Base-by-base conservation (phyloP, 2,329 filamentous ascomycete genomes). In the Hymenoscyphus repandus region DNA sequence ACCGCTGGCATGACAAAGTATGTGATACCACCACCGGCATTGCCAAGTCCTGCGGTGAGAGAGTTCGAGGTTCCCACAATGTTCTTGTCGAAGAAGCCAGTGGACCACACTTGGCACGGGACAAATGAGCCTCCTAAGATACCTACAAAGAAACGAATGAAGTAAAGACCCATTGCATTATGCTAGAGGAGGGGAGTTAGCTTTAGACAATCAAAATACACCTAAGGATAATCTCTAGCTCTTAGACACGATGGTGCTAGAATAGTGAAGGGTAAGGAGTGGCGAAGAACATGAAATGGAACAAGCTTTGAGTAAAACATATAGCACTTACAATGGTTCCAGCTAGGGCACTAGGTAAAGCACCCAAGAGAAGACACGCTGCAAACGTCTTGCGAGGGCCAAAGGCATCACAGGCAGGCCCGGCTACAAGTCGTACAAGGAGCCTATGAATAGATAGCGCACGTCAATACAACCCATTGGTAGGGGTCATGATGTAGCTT, bases 1-100 rank as follows among this genome's bases (percentile, higher is more conserved):
- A 96, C 83, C 5, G 88, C 88, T 1, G 91, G 90, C 90, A 96
- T 95, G 61, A 92, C 80, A 68, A 95, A 95, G 72, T 95, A 95
- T 1, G 90, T 95, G 58, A 95, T 86, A 50, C 91, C 91, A 56
- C 90, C 91, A 52, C 91, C 90, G 22, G 88, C 80, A 61, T 95
- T 96, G 46, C 90, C 91, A 72, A 88, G 85, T 12, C 91, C 91
- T 38, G 84, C 91, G 1, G 90, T 85, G 15, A 96, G 70, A 2
- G 89, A 86, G 65, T 96, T 96, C 54, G 90, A 88, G 5, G 88
- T 91, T 43, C 91, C 91, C 15, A 96, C 86, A 22, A 96, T 78
- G 62, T 91, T 93, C 73, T 91, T 93, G 71, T 96, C 90, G 67
- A 90, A 96, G 74, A 95, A 96, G 0, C 85, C 89, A 0, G 90